Base-by-base conservation (phyloP, 1,284 basidiomycete genomes). In the Microbotryum lychnidis-dioicae region DNA sequence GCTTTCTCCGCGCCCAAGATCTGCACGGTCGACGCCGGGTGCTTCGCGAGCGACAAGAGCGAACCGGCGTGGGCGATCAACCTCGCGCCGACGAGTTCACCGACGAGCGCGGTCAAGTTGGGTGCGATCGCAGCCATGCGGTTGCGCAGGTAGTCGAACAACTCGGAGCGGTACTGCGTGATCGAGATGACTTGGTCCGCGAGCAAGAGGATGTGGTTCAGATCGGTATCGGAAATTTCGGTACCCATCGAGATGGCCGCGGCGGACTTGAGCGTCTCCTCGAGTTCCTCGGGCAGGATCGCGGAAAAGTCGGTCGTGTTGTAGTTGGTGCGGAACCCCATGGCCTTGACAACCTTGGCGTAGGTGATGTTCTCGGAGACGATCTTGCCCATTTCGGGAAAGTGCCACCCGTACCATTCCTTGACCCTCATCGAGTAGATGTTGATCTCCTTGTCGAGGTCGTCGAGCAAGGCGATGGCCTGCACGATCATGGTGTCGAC, bases 391-490 rank as follows among this genome's bases (percentile, higher is more conserved):
- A 98, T 91, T 78, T 98, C 94, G 12, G 94, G 94, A 83, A 97
- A 97, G 80, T 98, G 94, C 94, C 94, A 98, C 27, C 94, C 94
- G 74, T 97, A 98, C 94, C 94, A 98, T 82, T 97, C 94, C 83
- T 97, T 97, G 60, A 96, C 91, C 74, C 94, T 84, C 94, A 98
- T 98, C 23, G 92, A 85, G 75, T 97, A 98, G 63, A 97, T 97
- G 80, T 98, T 98, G 76, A 97, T 91, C 79, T 98, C 94, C 79
- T 98, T 98, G 85, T 98, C 94, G 46, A 98, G 81, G 75, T 98
- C 94, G 73, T 98, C 94, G 61, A 98, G 83, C 27, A 98, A 80
- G n/a, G 92, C 94, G 73, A 98, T 97, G 18, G 94, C 94, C 78
- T 98, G 96, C 42, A 98, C 89, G 64, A 98, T 88, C 96, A 98